These are phyloP conservation scores for Cucumis hystrix DNA, from an alignment of 306 rosid species.

Conservation along the genomic window DNA sequence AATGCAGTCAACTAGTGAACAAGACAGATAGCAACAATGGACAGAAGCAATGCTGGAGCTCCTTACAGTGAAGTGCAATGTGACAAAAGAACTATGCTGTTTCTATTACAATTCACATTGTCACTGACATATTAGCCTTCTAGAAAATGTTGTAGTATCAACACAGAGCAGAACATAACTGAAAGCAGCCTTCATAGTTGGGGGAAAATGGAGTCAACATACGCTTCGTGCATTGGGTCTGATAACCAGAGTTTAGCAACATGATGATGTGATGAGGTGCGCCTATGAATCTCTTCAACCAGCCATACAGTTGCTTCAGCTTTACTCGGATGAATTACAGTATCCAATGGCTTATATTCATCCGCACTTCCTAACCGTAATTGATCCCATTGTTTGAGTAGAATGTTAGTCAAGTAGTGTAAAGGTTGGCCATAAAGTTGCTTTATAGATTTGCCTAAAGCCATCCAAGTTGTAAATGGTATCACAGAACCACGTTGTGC, in stretches of 20 bases:
- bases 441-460: conserved; percentile 73
- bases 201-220: conserved; percentile 68
- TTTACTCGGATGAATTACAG: conserved; percentile 68
- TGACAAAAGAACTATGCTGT: background rate
- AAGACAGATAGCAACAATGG: background rate
- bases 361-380: conserved; percentile 49
- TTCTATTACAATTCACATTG: background rate
- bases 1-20: background rate
- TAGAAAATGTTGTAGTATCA: conserved; percentile 10
- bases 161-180: conserved; percentile 12
- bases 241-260: conserved; percentile 57
- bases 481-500: conserved; percentile 57
- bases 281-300: conserved; percentile 79
- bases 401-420: conserved; percentile 83
- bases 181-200: conserved; percentile 19
- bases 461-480: conserved; percentile 77
- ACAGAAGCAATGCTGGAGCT: background rate
- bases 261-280: conserved; percentile 53
- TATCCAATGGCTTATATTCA: conserved; percentile 52
- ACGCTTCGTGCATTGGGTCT: conserved; percentile 55
- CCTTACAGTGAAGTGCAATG: background rate
- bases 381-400: conserved; percentile 81
- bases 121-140: background rate
- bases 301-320: conserved; percentile 88
- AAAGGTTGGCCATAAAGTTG: conserved; percentile 74